Conservation (phyloP, 2,329 filamentous ascomycete species). For the Dothistroma pini region DNA sequence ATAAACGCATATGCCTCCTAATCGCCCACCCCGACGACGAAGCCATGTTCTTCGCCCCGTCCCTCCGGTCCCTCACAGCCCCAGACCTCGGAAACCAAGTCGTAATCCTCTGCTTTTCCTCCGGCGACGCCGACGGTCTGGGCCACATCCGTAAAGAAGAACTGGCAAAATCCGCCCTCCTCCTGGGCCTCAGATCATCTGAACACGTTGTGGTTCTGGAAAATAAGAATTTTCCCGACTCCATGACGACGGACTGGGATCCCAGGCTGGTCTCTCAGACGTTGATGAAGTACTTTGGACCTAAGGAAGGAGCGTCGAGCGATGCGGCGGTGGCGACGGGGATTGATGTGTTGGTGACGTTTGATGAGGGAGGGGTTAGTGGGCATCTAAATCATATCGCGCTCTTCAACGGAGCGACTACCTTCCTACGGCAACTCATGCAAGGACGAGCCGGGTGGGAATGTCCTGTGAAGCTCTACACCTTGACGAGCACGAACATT, state of each 20-base stretch:
- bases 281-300: slow-evolving; percentile 69
- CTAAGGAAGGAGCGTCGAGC: slow-evolving; percentile 50
- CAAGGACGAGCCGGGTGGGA: slow-evolving; percentile 61
- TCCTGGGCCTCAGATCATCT: slow-evolving; percentile 68
- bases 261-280: slow-evolving; percentile 65
- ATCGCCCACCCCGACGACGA: slow-evolving; percentile 98
- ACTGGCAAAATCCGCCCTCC: slow-evolving; percentile 72
- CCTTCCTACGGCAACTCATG: slow-evolving; percentile 66
- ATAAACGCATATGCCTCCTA: slow-evolving; percentile 85
- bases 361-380: slow-evolving; percentile 78
- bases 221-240: slow-evolving; percentile 78
- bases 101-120: slow-evolving; percentile 90
- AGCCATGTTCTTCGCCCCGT: slow-evolving; percentile 98
- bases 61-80: slow-evolving; percentile 75
- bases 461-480: slow-evolving; percentile 79
- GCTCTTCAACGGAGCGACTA: slow-evolving; percentile 73
- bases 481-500: slow-evolving; percentile 68
- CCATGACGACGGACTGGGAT: slow-evolving; percentile 79
- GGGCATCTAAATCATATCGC: slow-evolving; percentile 92
- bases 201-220: slow-evolving; percentile 86
- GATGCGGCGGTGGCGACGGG: slow-evolving; percentile 48
- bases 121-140: slow-evolving; percentile 83
- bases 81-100: slow-evolving; percentile 82
- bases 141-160: slow-evolving; percentile 80
- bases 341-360: slow-evolving; percentile 85